These are phyloP conservation scores for Talaromyces sp. DNA, from an alignment of 2,329 filamentous ascomycete genomes.

Conservation along the genomic window DNA sequence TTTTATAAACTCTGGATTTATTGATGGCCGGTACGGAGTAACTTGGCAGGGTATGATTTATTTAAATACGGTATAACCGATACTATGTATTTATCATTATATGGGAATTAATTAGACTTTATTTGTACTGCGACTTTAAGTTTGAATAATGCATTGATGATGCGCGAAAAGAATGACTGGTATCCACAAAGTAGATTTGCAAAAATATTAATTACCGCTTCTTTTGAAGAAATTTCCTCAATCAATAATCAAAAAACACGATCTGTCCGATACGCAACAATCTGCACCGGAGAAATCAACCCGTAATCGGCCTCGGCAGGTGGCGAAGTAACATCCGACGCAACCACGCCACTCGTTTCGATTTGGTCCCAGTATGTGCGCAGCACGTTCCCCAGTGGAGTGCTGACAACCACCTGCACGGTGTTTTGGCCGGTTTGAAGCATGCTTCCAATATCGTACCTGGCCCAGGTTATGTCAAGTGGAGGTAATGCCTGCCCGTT, in stretches of 20 bases:
- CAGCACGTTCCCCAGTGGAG: conserved; percentile 17
- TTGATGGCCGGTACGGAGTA: background rate
- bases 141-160: background rate
- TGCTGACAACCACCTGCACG: conserved; percentile 24
- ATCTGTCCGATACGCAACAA: background rate
- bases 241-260: background rate
- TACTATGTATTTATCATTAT: background rate
- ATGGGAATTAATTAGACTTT: background rate
- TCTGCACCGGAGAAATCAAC: background rate
- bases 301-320: background rate
- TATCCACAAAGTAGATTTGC: background rate
- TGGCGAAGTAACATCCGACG: background rate
- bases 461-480: conserved; percentile 21
- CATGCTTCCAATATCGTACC: conserved; percentile 11
- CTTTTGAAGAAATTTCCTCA: background rate
- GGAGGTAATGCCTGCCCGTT: conserved; percentile 24
- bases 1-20: background rate
- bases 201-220: too few species aligned
- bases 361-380: conserved; percentile 19
- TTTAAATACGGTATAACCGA: background rate
- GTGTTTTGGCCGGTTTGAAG: conserved; percentile 21
- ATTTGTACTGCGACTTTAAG: background rate
- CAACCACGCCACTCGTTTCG: conserved; percentile 16
- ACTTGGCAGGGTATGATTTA: too few species aligned
- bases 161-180: background rate